Evolutionary conservation across 31 red algal species (phyloP).

Genomic region (Odonthalia washingtoniensis): DNA sequence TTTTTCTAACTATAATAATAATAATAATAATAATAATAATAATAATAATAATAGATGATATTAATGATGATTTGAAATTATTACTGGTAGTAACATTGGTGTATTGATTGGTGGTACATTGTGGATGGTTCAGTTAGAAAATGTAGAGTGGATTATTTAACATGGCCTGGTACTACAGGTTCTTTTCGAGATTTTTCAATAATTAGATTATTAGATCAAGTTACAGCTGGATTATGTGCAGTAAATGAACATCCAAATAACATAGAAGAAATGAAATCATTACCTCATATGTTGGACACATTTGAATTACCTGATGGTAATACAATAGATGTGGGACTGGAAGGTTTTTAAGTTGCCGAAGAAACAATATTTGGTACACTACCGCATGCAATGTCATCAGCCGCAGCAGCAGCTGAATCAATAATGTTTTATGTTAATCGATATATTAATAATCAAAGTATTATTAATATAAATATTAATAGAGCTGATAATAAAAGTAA

Average conservation of each 20-base stretch:
- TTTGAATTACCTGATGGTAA: conserved; percentile 93
- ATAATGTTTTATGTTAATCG: conserved; percentile 62
- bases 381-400: conserved; percentile 52
- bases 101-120: too few relatives aligned
- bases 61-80: too few relatives aligned
- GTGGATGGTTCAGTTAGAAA: too few relatives aligned
- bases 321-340: conserved; percentile 69
- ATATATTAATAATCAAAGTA: conserved; percentile 64
- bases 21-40: too few relatives aligned
- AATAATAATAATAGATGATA: too few relatives aligned
- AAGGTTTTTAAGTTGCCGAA: conserved; percentile 68
- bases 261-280: conserved; percentile 35
- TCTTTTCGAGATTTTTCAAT: conserved; percentile 46
- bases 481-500: conserved; percentile 28
- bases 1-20: too few relatives aligned
- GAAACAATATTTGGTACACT: conserved; percentile 63
- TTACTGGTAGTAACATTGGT: too few relatives aligned
- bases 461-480: too few relatives aligned
- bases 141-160: conserved; percentile 59
- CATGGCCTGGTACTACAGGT: conserved; percentile 61
- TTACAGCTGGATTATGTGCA: conserved; percentile 73
- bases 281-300: conserved; percentile 36
- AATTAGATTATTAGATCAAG: conserved; percentile 63
- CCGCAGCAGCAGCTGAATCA: conserved; percentile 33
- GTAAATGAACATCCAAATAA: conserved; percentile 54